Percentiles rank a stretch among this genome's conserved stretches.
Conservation (phyloP, 2,329 filamentous ascomycete genomes). For the Corynespora cassiicola region DNA sequence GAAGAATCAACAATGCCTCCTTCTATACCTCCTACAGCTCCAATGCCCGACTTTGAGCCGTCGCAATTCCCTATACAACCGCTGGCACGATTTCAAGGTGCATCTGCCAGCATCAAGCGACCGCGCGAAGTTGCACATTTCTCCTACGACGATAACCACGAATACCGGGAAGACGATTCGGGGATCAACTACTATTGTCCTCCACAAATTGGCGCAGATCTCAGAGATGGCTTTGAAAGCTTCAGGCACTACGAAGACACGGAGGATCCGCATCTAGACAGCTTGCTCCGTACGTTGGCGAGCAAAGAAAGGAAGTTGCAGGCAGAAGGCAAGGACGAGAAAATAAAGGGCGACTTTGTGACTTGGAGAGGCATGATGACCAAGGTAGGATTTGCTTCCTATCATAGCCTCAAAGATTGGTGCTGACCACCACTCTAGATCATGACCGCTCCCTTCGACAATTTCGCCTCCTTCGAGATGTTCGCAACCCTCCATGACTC, state of each 20-base stretch:
- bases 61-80: conserved; percentile 36
- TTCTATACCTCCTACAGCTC: background rate
- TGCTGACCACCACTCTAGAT: conserved; percentile 62
- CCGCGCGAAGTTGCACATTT: conserved; percentile 87
- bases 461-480: conserved; percentile 88
- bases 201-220: conserved; percentile 71
- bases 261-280: conserved; percentile 85
- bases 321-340: conserved; percentile 67
- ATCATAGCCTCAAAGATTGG: too few relatives aligned
- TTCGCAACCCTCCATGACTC: conserved; percentile 92
- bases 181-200: conserved; percentile 90
- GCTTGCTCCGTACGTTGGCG: conserved; percentile 77
- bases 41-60: conserved; percentile 1
- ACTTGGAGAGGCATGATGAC: conserved; percentile 99
- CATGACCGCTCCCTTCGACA: conserved; percentile 82
- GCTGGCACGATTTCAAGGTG: conserved; percentile 39
- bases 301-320: conserved; percentile 74
- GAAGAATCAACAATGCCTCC: conserved; percentile 44
- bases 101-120: conserved; percentile 41
- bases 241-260: conserved; percentile 85
- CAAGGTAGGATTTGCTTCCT: too few relatives aligned
- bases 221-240: conserved; percentile 80
- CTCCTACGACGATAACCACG: conserved; percentile 86
- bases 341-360: conserved; percentile 77
- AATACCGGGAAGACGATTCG: conserved; percentile 76